Evolutionary conservation across 345 rosid species (phyloP).

Genomic region (Populus davidiana): DNA sequence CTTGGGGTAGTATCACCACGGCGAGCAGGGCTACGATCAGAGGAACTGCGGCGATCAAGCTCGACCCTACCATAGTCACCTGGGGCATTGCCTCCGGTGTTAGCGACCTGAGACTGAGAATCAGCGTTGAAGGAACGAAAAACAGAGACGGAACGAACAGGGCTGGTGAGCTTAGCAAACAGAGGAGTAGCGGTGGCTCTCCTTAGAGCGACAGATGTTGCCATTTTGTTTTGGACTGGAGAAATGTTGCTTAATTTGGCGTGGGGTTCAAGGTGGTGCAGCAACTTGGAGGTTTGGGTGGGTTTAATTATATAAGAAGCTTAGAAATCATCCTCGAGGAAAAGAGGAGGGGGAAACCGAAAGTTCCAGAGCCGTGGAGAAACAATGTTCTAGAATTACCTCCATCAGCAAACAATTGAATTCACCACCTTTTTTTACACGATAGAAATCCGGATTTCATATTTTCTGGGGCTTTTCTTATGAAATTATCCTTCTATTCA

Average conservation of each 20-base stretch:
- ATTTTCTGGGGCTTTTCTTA: too few relatives aligned
- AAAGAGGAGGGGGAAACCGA: not conserved
- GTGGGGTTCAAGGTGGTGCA: not conserved
- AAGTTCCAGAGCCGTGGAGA: not conserved
- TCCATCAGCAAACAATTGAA: too few relatives aligned
- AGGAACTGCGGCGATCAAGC: conserved; percentile 17
- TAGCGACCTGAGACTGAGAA: conserved; percentile 31
- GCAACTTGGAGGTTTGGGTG: not conserved
- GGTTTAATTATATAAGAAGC: not conserved
- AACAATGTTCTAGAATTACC: not conserved
- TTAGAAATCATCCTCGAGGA: not conserved
- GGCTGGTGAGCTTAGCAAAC: conserved; percentile 18
- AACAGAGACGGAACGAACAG: conserved; percentile 19
- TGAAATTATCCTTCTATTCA: too few relatives aligned
- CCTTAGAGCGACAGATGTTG: conserved; percentile 31
- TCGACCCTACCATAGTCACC: conserved; percentile 20
- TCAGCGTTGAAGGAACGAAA: conserved; percentile 41
- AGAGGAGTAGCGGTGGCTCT: conserved; percentile 22
- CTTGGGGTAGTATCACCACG: conserved; percentile 13
- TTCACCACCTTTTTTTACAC: too few relatives aligned
- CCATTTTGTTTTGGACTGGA: conserved; percentile 23
- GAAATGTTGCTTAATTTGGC: not conserved
- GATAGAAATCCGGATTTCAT: too few relatives aligned
- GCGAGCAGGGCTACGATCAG: conserved; percentile 16
- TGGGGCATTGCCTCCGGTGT: conserved; percentile 8